These are phyloP conservation scores for Alternaria panax DNA, from an alignment of 2,329 filamentous ascomycete genomes.

Conservation along the genomic window DNA sequence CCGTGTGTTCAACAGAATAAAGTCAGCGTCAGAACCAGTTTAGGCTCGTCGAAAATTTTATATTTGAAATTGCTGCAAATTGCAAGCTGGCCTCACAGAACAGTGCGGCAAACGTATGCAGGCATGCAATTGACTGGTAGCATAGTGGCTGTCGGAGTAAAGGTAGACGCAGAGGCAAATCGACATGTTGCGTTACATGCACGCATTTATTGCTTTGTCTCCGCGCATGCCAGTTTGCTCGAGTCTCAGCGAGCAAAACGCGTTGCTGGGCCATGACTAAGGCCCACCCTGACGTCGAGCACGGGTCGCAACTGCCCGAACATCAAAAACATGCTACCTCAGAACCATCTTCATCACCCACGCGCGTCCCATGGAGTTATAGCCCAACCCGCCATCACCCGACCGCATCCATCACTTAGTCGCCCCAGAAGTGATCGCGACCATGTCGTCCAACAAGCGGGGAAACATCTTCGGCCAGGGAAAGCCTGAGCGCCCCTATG, in stretches of 20 bases:
- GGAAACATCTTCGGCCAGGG: constrained; percentile 39
- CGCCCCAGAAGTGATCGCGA: constrained; percentile 23
- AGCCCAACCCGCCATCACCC: constrained; percentile 6
- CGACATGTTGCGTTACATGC: neutral
- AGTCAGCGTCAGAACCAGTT: neutral
- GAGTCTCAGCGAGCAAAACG: neutral
- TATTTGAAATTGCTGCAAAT: neutral
- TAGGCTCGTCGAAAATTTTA: neutral
- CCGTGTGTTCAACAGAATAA: neutral
- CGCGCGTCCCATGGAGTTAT: constrained; percentile 19
- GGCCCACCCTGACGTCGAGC: constrained; percentile 17
- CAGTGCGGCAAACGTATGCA: neutral
- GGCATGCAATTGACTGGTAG: neutral
- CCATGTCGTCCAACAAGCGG: constrained; percentile 41
- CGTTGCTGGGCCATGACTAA: constrained; percentile 19
- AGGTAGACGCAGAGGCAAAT: neutral
- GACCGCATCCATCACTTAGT: constrained; percentile 16
- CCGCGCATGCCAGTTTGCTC: neutral
- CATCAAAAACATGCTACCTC: constrained; percentile 20
- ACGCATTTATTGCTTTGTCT: neutral
- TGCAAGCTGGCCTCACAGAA: neutral
- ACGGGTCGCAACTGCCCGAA: constrained; percentile 17
- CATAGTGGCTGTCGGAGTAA: neutral
- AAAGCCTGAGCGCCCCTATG: constrained; percentile 35
- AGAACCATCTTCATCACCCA: constrained; percentile 8